phyloP scores from a whole-genome alignment of 2,329 filamentous ascomycete species.

The Mycosphaerella sp. region DNA sequence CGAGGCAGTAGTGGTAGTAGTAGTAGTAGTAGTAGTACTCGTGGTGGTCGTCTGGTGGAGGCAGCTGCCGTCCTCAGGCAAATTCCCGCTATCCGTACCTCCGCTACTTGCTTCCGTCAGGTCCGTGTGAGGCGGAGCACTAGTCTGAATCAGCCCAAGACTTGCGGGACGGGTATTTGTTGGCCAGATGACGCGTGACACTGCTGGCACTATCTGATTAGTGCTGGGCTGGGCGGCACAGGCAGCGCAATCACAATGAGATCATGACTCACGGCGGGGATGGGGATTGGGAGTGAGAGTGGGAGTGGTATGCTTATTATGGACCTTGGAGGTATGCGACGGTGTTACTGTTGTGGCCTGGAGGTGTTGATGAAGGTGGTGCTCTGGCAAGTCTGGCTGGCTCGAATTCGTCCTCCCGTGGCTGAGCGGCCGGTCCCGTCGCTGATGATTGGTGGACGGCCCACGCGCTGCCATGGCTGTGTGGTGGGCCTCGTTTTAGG shows the following conservation, averaged over 20 bases:
- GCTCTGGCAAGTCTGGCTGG: neutral
- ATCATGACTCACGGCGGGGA: conserved; percentile 1
- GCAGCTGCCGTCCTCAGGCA: conserved; percentile 5
- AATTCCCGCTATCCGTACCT: neutral
- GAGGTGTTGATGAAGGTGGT: neutral
- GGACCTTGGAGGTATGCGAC: neutral
- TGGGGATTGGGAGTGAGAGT: no score
- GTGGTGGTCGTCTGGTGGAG: neutral
- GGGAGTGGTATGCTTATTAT: no score
- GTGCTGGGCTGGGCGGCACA: neutral
- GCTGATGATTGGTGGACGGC: neutral
- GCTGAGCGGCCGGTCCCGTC: neutral
- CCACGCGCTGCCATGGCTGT: neutral
- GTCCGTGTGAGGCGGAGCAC: conserved; percentile 5
- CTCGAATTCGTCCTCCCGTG: conserved; percentile 8
- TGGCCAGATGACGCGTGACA: conserved; percentile 1
- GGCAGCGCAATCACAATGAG: neutral
- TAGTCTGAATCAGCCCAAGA: neutral
- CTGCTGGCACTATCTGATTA: neutral
- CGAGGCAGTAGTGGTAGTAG: neutral
- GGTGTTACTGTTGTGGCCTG: neutral
- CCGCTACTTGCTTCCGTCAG: neutral
- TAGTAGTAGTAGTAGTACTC: no score
- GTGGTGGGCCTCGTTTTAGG: neutral
- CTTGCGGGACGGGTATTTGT: neutral